Base-by-base conservation (phyloP, 2,329 filamentous ascomycete species). In the Amauroascus niger region DNA sequence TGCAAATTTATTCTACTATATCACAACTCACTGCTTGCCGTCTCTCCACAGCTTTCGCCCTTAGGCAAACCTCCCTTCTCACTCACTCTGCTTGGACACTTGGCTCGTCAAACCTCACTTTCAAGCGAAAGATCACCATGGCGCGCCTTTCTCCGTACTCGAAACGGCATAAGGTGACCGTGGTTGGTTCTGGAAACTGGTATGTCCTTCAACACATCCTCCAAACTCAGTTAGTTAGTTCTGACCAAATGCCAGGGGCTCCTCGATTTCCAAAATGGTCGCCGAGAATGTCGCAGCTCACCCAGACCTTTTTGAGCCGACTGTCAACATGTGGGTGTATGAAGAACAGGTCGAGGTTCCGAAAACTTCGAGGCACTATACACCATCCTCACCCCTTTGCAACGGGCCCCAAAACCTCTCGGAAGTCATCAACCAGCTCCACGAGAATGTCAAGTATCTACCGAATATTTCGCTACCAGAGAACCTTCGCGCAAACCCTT, bases 271-370 rank as follows among this genome's bases (percentile, higher is more conserved):
- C 68, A 98, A 98, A 74, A 94, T 98, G 58, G 81, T 96, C 50
- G 90, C 90, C 62, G 91, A 98, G 71, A 98, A 95, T 74, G 86
- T 88, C 35, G 81, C 79, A 58, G 82, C 79, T 59, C 78, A 95
- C 72, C 78, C 83, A 8, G 79, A 88, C 28, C 67, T 96, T 43
- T 98, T 97, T 67, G 87, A 97, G 65, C 76, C 84, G 68, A 77
- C 88, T 58, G 89, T 98, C 50, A 88, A 95, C 72, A 97, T 98
- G 93, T 98, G 93, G 93, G 94, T 98, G 65, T 96, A 83, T 67
- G 93, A 98, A 72, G 93, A 98, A 71, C 81, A 95, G 22, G 83
- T 95, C 59, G 79, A 80, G 52, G 76, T 95, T 40, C 73, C 86
- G 11, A 78, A 84, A 63, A 77, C 79, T 59, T 91, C 87, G 47